Evolutionary conservation across 805 yeast genomes (phyloP).

Genomic region (Yamadazyma paraphyllophila): DNA sequence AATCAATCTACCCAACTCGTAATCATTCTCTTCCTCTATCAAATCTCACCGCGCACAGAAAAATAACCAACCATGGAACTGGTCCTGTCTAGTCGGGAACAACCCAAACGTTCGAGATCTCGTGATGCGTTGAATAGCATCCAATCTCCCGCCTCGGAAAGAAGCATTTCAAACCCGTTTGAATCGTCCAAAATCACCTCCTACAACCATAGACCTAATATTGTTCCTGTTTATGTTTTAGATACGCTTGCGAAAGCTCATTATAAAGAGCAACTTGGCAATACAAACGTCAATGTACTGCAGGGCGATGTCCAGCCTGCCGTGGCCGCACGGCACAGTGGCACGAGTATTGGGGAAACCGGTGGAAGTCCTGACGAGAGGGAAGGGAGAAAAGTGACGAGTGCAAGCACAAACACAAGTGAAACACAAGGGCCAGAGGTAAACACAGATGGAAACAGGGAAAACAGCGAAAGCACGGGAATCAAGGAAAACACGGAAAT

Average conservation of each 20-base stretch:
- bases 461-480: too few species aligned
- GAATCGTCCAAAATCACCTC: constrained; percentile 19
- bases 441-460: too few species aligned
- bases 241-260: constrained; percentile 49
- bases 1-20: too few species aligned
- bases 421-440: too few species aligned
- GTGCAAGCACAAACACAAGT: too few species aligned
- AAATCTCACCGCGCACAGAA: too few species aligned
- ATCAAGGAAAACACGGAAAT: too few species aligned
- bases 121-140: neutral
- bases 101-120: neutral
- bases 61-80: neutral
- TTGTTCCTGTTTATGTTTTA: constrained; percentile 63
- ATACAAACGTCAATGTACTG: constrained; percentile 26
- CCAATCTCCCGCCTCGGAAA: neutral
- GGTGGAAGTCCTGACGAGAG: too few species aligned
- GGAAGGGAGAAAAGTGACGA: too few species aligned
- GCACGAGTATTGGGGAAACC: too few species aligned
- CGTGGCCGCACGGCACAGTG: too few species aligned
- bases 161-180: constrained; percentile 22
- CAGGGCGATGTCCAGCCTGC: constrained; percentile 9
- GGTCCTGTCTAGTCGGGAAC: neutral
- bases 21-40: too few species aligned
- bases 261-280: constrained; percentile 35
- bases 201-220: constrained; percentile 37